Base-by-base conservation (phyloP, 1,284 basidiomycete species). In the Cryptococcus sp. region DNA sequence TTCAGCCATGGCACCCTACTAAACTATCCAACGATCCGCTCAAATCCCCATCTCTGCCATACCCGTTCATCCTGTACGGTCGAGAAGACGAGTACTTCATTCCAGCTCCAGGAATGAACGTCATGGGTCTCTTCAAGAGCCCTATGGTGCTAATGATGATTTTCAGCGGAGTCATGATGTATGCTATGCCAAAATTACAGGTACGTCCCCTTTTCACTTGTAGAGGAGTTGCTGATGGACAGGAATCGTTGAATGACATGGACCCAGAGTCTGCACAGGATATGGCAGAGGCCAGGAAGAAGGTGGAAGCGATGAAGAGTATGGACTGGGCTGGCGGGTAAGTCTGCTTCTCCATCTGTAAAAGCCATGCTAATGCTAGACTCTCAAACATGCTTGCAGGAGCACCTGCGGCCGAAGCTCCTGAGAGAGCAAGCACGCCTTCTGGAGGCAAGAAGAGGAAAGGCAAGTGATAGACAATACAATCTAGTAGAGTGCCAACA, bases 61-160 rank as follows among this genome's bases (percentile, higher is more conserved):
- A 88, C 72, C 88, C 88, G 0, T 74, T 88, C 50, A 63, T 74
- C 9, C 65, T 91, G 42, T 76, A 80, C 52, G 76, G 76, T 46
- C 81, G 78, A 64, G 78, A 83, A 63, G 76, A 70, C 50, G 88
- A 86, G 67, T 91, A 86, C 68, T 79, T 83, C 48, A 83, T 85
- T 21, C 79, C 73, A 16, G 80, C 87, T 66, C 81, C 82, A 2
- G 63, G 65, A 18, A 87, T 91, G 78, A 86, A 88, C 70, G 61
- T 90, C 23, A 53, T 88, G 49, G 83, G 78, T 45, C 87, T 91
- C 85, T 77, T 92, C 64, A 84, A 86, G 63, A 90, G 82, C 67
- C 89, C 89, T 2, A 91, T 92, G 89, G 85, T 89, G 76, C 76
- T 92, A 53, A 82, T 91, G 76, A 87, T 89, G 85, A 76, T 85